Evolutionary conservation across 768 basidiomycete species (phyloP).

Genomic region (Rhodotorula diobovata): DNA sequence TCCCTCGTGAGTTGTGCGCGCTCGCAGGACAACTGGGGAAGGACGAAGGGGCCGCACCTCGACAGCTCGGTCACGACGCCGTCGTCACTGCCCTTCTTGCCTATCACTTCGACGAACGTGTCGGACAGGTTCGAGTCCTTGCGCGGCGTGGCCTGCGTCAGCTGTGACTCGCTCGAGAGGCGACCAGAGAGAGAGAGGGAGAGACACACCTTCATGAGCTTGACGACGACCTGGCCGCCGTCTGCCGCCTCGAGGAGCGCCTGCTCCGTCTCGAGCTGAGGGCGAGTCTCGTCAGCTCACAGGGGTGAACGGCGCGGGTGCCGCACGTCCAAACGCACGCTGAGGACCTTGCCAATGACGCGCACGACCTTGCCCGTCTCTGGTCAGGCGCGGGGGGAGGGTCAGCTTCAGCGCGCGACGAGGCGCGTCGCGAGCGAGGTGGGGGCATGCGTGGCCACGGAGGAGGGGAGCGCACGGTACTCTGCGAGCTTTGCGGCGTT

Average conservation of each 20-base stretch:
- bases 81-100: slow-evolving; percentile 8
- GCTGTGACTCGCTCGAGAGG: not conserved
- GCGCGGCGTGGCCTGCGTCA: not conserved
- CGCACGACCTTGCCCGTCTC: slow-evolving; percentile 23
- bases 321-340: not conserved
- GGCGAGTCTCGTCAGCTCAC: not conserved
- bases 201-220: slow-evolving; percentile 6
- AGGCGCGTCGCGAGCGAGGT: not conserved
- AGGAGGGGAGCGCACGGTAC: slow-evolving; percentile 3
- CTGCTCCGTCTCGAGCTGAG: slow-evolving; percentile 11
- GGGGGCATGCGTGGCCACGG: too few relatives aligned
- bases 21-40: not conserved
- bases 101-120: slow-evolving; percentile 30
- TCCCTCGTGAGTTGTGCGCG: not conserved
- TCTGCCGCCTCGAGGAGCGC: slow-evolving; percentile 18
- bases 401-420: not conserved
- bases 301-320: too few relatives aligned
- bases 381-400: not conserved
- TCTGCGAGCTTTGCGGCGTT: slow-evolving; percentile 18
- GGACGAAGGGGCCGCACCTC: not conserved
- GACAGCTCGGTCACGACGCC: slow-evolving; percentile 9
- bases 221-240: slow-evolving; percentile 21
- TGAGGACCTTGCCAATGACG: slow-evolving; percentile 29
- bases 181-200: not conserved
- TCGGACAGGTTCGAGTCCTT: slow-evolving; percentile 7